Evolutionary conservation across 345 rosid species (phyloP), one percentile per base, ranked within the genome.

Genomic region (Lagerstroemia speciosa): DNA sequence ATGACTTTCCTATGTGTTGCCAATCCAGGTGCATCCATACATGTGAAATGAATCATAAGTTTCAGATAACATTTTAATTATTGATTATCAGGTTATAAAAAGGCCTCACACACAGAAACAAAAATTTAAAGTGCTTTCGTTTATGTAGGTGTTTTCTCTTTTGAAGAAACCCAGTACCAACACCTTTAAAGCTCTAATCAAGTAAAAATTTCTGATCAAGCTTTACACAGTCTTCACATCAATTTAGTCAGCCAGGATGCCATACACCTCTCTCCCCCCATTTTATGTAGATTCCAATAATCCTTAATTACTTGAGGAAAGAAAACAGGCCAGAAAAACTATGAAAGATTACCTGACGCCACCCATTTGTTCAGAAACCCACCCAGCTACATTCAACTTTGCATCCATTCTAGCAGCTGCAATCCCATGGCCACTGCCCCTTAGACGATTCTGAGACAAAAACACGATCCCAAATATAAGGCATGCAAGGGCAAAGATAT

Each of bases 281-380:
- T 53, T 53, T n/a, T n/a, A 53, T 29, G 2, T 58, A 29, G 63
- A 34, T 58, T 58, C 34, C 30, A 9, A 14, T 6, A 55, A 55
- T 26, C 1, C 24, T 64, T 34, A 36, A 34, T 14, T 65, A 40
- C 67, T 64, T 64, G 45, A 36, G 22, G 60, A 48, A 62, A 55
- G 53, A 34, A 68, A 24, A 68, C 22, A 36, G 33, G 24, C 26
- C 15, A 63, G 66, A 41, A 30, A 40, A 22, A 52, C 37, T 12
- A 71, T 24, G 71, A n/a, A 74, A 64, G 76, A 76, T 64, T 68
- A 94, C 99, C 99, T 91, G 78, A 89, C 73, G 80, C 99, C 98
- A 79, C 96, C 92, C 96, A 94, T 94, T 83, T 91, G 99, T 74
- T 94, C 99, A 75, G 99, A 91, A 69, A 94, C 79, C 98, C 96